phyloP scores from a whole-genome alignment of 2,329 filamentous ascomycete species.

The Penicillium sp. region DNA sequence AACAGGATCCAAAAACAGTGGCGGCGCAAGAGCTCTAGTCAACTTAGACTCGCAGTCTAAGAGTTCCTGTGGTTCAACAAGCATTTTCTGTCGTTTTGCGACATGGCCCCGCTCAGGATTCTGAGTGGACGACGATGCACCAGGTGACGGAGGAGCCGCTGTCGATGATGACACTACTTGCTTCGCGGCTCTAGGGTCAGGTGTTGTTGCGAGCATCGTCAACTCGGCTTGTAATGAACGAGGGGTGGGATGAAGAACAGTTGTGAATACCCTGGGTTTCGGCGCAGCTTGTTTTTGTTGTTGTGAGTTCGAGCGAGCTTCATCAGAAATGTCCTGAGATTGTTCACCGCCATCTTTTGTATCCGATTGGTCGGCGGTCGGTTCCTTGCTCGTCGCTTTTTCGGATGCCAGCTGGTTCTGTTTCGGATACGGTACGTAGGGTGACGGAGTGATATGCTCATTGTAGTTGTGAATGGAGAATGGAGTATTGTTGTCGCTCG shows the following conservation, averaged over 20 bases:
- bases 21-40: constrained; percentile 72
- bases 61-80: constrained; percentile 75
- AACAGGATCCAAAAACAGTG: constrained; percentile 78
- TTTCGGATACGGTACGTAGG: constrained; percentile 75
- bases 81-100: constrained; percentile 74
- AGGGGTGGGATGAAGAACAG: constrained; percentile 83
- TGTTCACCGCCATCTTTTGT: constrained; percentile 33
- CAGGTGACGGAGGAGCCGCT: constrained; percentile 67
- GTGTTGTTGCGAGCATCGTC: constrained; percentile 74
- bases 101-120: constrained; percentile 55
- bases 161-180: constrained; percentile 49
- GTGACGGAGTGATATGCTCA: constrained; percentile 85
- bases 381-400: constrained; percentile 32
- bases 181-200: constrained; percentile 59
- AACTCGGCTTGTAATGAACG: constrained; percentile 78
- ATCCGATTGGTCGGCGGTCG: constrained; percentile 31
- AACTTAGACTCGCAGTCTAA: constrained; percentile 77
- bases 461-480: constrained; percentile 95
- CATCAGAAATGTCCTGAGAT: constrained; percentile 66
- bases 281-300: constrained; percentile 54
- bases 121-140: constrained; percentile 68
- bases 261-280: constrained; percentile 70
- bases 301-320: constrained; percentile 54
- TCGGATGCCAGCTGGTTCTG: constrained; percentile 42
- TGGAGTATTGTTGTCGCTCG: constrained; percentile 66